Conservation (phyloP, 768 basidiomycete species). For the Suillus hirtellus region DNA sequence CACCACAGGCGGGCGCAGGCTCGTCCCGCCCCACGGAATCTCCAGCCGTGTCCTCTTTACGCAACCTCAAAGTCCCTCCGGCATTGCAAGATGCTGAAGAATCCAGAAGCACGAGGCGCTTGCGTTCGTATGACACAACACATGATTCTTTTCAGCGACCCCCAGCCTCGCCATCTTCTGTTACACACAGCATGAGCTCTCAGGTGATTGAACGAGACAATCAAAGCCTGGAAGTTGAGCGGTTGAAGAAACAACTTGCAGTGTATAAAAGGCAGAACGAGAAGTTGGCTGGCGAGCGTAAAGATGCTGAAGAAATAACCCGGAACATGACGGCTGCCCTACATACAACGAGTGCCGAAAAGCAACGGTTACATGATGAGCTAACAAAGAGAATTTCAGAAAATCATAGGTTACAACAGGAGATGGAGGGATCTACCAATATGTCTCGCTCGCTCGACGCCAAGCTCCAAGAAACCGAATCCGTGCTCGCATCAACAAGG, state of each 20-base stretch:
- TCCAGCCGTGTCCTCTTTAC: neutral
- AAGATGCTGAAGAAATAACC: too few relatives aligned
- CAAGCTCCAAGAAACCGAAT: neutral
- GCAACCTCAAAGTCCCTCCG: neutral
- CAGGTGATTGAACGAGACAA: neutral
- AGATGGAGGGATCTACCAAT: neutral
- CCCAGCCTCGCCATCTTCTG: too few relatives aligned
- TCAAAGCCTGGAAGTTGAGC: neutral
- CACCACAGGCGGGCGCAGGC: neutral
- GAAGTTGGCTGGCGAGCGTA: neutral
- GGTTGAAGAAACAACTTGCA: neutral
- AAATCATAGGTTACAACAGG: neutral
- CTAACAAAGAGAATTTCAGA: neutral
- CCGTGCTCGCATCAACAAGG: neutral
- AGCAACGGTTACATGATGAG: neutral
- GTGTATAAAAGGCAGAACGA: neutral
- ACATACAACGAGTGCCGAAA: neutral
- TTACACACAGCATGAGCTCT: conserved; percentile 1
- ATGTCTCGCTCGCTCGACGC: neutral
- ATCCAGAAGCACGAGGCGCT: too few relatives aligned
- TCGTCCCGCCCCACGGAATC: neutral
- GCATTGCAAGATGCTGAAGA: neutral
- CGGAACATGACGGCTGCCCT: neutral
- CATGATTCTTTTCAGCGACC: neutral
- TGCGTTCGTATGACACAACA: too few relatives aligned